Conservation (phyloP, 1,284 basidiomycete species). For the Trichosporon inkin region DNA sequence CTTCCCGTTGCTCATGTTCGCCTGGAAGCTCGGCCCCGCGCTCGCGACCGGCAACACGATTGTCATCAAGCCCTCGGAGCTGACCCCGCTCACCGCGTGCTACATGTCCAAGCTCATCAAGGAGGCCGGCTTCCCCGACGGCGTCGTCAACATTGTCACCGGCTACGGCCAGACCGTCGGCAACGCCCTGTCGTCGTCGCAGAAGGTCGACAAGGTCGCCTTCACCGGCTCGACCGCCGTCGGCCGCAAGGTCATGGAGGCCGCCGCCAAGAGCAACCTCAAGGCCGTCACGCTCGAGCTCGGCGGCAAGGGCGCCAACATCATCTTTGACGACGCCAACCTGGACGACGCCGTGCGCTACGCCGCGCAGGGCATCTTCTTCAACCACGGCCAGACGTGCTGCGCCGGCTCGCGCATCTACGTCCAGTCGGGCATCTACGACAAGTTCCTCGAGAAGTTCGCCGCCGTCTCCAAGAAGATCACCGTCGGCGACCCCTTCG, state of each 20-base stretch:
- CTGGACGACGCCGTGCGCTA: conserved; percentile 75
- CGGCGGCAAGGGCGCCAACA: conserved; percentile 83
- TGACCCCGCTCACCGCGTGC: conserved; percentile 70
- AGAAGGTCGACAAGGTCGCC: conserved; percentile 57
- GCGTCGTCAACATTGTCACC: conserved; percentile 65
- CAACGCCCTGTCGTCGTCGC: conserved; percentile 56
- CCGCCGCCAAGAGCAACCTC: conserved; percentile 56
- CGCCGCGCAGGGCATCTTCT: conserved; percentile 72
- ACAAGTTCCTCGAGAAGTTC: conserved; percentile 52
- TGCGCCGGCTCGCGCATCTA: conserved; percentile 57
- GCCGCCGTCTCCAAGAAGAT: conserved; percentile 32
- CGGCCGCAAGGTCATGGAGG: conserved; percentile 57
- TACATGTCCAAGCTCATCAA: conserved; percentile 52
- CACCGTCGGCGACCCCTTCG: conserved; percentile 65
- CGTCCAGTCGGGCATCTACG: conserved; percentile 77
- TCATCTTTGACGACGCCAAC: conserved; percentile 54
- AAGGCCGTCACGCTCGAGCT: conserved; percentile 83
- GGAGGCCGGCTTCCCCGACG: conserved; percentile 62
- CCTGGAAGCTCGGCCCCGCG: conserved; percentile 80
- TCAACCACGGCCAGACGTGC: conserved; percentile 66
- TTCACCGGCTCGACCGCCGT: conserved; percentile 58
- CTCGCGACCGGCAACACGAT: conserved; percentile 78
- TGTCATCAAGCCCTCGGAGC: conserved; percentile 83
- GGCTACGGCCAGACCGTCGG: conserved; percentile 68
- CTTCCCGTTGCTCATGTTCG: conserved; percentile 64